Base-by-base conservation (phyloP, 106 monocot genomes). In the Apostasia ramifera region DNA sequence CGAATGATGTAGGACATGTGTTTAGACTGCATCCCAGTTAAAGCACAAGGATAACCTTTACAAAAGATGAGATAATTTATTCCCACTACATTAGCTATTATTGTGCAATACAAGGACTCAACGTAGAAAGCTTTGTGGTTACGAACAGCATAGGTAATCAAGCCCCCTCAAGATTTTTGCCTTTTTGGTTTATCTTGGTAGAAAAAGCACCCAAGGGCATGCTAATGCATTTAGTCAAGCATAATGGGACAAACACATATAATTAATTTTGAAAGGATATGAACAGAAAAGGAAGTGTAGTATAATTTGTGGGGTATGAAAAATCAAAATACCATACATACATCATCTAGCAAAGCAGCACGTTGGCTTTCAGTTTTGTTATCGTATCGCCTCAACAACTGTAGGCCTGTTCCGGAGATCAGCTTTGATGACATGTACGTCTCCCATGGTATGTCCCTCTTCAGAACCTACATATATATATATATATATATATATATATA, bases 401-500 rank as follows among this genome's bases (percentile, higher is more conserved):
- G 97, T 50, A 97, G 84, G 57, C 79, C 68, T 64, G 86, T 89
- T 79, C 84, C 89, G 40, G 80, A 81, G 50, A 92, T 87, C 44
- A 97, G 82, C 86, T 97, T 97, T 9, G 86, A 77, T 69, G 86
- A 75, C 92, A 92, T 83, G 74, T 97, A 97, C 45, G 84, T 79
- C 68, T 97, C 97, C 97, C 97, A 97, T 83, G 97, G 97, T 71
- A 92, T 97, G 67, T 92, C 97, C 71, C 80, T 81, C 70, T 79
- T 82, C 44, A 97, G 84, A 77, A 97, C 89, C 97, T 97, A 15
- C 6, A 48, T 11, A 65, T n/a, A 47, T 65, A 48, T 47, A 37
- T 38, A 5, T 26, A 60, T 1, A n/a, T n/a, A n/a, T n/a, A n/a
- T n/a, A n/a, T n/a, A n/a, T n/a, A n/a, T n/a, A n/a, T n/a, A n/a